These are phyloP conservation scores for Hanseniaspora thailandica DNA, from an alignment of 805 yeast species.

Conservation along the genomic window DNA sequence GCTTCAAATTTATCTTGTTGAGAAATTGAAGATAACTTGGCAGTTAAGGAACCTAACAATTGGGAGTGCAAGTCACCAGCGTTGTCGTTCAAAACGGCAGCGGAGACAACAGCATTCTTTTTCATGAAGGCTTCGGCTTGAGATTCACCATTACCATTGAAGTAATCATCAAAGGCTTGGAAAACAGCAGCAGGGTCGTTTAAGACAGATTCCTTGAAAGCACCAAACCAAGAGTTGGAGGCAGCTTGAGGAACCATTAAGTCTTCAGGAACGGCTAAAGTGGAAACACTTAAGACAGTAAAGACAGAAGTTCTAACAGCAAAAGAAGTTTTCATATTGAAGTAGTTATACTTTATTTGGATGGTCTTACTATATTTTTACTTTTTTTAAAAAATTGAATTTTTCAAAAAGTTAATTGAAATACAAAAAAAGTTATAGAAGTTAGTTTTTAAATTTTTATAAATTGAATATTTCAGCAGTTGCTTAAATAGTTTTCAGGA, in stretches of 20 bases:
- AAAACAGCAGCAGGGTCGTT: neutral
- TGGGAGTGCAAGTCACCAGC: neutral
- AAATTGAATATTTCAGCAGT: neutral
- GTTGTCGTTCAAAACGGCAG: neutral
- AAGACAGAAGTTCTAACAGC: neutral
- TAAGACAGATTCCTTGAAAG: neutral
- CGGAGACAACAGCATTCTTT: neutral
- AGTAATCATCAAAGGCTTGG: neutral
- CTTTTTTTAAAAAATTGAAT: neutral
- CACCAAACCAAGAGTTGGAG: slow-evolving; percentile 1
- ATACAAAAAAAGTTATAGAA: neutral
- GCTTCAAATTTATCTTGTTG: neutral
- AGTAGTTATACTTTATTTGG: neutral
- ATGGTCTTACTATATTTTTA: neutral
- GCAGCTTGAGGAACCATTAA: neutral
- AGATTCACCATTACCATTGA: neutral
- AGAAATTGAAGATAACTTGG: neutral
- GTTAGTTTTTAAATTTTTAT: neutral
- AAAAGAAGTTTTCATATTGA: neutral
- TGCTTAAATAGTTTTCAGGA: neutral
- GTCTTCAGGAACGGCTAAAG: neutral
- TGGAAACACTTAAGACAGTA: neutral
- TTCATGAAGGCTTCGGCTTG: neutral
- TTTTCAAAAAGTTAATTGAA: neutral
- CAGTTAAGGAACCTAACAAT: neutral